Percentiles rank a stretch among this genome's conserved stretches.
Conservation (phyloP, 2,329 filamentous ascomycete species). For the Bipolaris victoriae region DNA sequence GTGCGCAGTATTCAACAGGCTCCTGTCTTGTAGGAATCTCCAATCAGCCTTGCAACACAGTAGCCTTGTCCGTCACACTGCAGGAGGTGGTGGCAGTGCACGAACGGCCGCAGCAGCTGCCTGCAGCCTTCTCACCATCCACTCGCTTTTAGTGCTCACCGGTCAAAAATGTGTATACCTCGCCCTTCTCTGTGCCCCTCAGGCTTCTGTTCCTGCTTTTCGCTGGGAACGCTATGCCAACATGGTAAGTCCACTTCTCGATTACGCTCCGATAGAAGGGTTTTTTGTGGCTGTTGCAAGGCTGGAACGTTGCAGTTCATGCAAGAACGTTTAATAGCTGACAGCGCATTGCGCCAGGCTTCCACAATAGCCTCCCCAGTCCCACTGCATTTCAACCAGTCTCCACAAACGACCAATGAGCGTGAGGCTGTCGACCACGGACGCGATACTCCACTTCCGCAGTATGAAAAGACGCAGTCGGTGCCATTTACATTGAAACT, state of each 20-base stretch:
- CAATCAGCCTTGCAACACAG: conserved; percentile 11
- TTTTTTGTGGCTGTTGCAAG: conserved; percentile 5
- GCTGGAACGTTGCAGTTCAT: conserved; percentile 8
- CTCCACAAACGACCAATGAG: conserved; percentile 18
- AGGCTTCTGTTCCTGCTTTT: conserved; percentile 24
- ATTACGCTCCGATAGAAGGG: neutral
- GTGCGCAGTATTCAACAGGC: neutral
- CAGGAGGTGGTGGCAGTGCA: conserved; percentile 22
- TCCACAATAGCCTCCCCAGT: conserved; percentile 32
- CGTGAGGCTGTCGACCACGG: conserved; percentile 24
- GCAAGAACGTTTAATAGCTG: conserved; percentile 4
- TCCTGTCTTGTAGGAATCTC: conserved; percentile 3
- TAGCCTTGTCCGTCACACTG: conserved; percentile 16
- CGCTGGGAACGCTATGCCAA: conserved; percentile 8
- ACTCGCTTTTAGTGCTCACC: conserved; percentile 29
- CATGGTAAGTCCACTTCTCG: conserved; percentile 27
- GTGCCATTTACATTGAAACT: conserved; percentile 40
- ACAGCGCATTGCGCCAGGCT: conserved; percentile 20
- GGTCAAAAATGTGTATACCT: conserved; percentile 25
- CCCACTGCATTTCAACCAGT: conserved; percentile 20
- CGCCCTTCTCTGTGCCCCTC: conserved; percentile 13
- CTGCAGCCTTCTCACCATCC: neutral
- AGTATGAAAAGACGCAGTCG: conserved; percentile 36
- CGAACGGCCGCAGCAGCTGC: conserved; percentile 14
- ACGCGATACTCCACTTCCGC: conserved; percentile 35